Percentiles rank a stretch among this genome's conserved stretches.
Conservation (phyloP, 345 rosid species). For the Camelina sativa region DNA sequence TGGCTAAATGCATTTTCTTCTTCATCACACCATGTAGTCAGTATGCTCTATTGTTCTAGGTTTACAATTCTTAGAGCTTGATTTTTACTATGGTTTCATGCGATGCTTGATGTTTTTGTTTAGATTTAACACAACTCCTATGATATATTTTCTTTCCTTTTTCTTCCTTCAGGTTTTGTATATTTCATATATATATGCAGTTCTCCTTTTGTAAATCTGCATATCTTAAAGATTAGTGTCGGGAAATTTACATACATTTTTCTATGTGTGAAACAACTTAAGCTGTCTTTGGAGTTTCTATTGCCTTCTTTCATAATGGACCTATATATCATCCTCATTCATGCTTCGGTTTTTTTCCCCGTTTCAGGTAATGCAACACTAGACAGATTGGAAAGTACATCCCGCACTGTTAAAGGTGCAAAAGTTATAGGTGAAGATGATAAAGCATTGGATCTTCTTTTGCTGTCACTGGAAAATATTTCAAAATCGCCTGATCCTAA, state of each 20-base stretch:
- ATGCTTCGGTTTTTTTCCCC: conserved; percentile 15
- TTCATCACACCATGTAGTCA: conserved; percentile 7
- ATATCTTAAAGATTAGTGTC: conserved; percentile 17
- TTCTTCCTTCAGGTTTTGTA: conserved; percentile 14
- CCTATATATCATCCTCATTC: conserved; percentile 12
- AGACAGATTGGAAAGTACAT: conserved; percentile 80
- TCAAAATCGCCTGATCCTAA: conserved; percentile 60
- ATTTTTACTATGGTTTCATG: neutral
- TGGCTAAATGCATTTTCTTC: conserved; percentile 22
- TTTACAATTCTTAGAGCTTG: neutral
- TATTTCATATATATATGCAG: conserved; percentile 17
- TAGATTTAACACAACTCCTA: conserved; percentile 4
- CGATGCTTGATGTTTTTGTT: conserved; percentile 16
- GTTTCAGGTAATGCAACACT: conserved; percentile 64
- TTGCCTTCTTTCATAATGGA: conserved; percentile 13
- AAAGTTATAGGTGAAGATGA: conserved; percentile 73
- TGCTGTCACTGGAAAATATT: conserved; percentile 77
- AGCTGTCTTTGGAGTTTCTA: conserved; percentile 14
- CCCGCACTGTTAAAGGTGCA: conserved; percentile 91
- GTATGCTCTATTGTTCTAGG: neutral
- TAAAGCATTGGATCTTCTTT: conserved; percentile 61
- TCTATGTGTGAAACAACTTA: conserved; percentile 11
- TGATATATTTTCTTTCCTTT: conserved; percentile 2
- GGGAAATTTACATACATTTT: conserved; percentile 12
- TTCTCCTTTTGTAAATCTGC: conserved; percentile 9